Percentiles rank a stretch among this genome's conserved stretches.
phyloP scores from a whole-genome alignment of 169 alveolate species.

The Babesia bigemina region DNA sequence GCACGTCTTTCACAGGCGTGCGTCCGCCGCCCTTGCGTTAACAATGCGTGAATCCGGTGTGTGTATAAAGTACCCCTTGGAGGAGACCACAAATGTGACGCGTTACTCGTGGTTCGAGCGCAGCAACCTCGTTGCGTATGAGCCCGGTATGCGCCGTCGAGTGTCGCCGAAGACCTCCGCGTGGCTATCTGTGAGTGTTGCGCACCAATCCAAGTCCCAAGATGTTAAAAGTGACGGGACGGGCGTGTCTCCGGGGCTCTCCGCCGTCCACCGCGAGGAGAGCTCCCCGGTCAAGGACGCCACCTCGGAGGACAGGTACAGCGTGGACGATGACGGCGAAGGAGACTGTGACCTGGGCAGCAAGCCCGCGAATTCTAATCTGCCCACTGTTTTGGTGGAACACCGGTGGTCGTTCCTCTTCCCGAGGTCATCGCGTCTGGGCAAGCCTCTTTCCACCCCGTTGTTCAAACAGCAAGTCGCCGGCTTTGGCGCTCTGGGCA shows the following conservation, averaged over 20 bases:
- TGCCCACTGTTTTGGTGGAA: slow-evolving; percentile 32
- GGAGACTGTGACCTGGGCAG: background rate
- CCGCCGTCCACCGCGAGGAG: background rate
- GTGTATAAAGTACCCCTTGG: slow-evolving; percentile 34
- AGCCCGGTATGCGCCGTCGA: slow-evolving; percentile 58
- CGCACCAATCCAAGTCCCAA: background rate
- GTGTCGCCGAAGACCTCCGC: background rate
- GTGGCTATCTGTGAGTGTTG: background rate
- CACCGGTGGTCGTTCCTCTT: slow-evolving; percentile 46
- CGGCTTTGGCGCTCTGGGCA: background rate
- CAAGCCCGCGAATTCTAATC: background rate
- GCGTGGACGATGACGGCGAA: slow-evolving; percentile 8
- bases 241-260: background rate
- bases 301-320: background rate
- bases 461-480: background rate
- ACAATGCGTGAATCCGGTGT: slow-evolving; percentile 18
- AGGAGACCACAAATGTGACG: slow-evolving; percentile 37
- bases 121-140: slow-evolving; percentile 45
- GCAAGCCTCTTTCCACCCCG: background rate
- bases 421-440: background rate
- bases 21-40: too few relatives aligned
- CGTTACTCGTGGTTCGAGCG: slow-evolving; percentile 55
- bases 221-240: background rate
- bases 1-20: too few relatives aligned
- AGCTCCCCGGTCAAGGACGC: slow-evolving; percentile 5